Conservation (phyloP, 192 early-diverging fungal genomes). For the Podochytrium sp. region DNA sequence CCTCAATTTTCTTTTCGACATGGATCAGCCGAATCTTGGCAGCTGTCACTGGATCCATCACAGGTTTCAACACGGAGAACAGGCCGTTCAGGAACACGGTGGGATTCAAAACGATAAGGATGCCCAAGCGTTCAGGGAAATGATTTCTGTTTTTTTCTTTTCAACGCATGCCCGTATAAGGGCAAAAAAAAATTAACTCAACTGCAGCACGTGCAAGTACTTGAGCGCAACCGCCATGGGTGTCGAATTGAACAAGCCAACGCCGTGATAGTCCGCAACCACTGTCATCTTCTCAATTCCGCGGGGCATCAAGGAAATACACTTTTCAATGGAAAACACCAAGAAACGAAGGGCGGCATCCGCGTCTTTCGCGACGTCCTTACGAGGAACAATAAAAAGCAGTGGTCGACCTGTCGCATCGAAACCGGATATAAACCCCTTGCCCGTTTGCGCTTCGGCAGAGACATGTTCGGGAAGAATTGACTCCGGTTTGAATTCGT, state of each 20-base stretch:
- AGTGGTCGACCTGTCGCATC: slow-evolving; percentile 11
- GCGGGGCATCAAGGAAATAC: slow-evolving; percentile 68
- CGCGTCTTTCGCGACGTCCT: slow-evolving; percentile 74
- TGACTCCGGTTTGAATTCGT: slow-evolving; percentile 66
- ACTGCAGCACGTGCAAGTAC: slow-evolving; percentile 76
- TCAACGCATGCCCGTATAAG: no score
- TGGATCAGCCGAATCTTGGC: slow-evolving; percentile 77
- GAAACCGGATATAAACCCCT: slow-evolving; percentile 79
- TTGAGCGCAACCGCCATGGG: slow-evolving; percentile 40
- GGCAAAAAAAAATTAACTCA: not conserved
- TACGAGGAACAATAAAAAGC: slow-evolving; percentile 58
- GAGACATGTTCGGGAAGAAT: slow-evolving; percentile 73
- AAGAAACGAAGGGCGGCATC: slow-evolving; percentile 77
- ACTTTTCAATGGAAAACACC: slow-evolving; percentile 77
- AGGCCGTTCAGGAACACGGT: slow-evolving; percentile 84
- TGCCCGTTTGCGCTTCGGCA: slow-evolving; percentile 78
- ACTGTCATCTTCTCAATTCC: slow-evolving; percentile 78
- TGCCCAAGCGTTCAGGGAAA: slow-evolving; percentile 85
- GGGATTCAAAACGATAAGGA: slow-evolving; percentile 66
- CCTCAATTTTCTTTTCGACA: not conserved
- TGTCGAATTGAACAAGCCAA: slow-evolving; percentile 72
- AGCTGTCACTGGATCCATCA: slow-evolving; percentile 81
- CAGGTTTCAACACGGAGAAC: slow-evolving; percentile 78
- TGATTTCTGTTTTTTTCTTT: slow-evolving; percentile 56
- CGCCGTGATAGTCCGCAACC: slow-evolving; percentile 79